Evolutionary conservation across 495 filamentous ascomycete species (phyloP), one percentile per base, ranked within the genome.

Genomic region (Penicillium canariense): DNA sequence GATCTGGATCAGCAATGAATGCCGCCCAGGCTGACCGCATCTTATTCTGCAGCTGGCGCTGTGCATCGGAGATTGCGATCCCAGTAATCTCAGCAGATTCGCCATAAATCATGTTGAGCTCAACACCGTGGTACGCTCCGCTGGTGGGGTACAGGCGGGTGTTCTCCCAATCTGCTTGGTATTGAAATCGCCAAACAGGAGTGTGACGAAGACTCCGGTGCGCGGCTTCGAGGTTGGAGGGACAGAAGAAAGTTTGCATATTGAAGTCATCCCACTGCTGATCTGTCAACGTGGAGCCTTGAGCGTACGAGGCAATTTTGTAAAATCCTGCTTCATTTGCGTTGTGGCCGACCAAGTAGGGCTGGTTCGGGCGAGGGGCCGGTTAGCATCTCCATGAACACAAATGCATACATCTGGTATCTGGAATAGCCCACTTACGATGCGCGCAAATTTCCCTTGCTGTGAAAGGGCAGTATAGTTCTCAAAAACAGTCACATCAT

Each of bases 121-220:
- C 78, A 18, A 53, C 45, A 9, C 69, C 73, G 55, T 84, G 81
- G 55, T 74, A 81, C 1, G 77, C 70, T 3, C 76, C 76, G 35
- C 71, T 75, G 17, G 60, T 64, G 1, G 74, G 73, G 34, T 74
- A 74, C 20, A 82, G 62, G 6, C 62, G 60, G 11, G 72, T 66
- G 55, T 78, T 80, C 1, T 70, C 65, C 63, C 75, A 84, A 43
- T 74, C 71, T 7, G 71, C 78, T 38, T 77, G 73, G 53, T 79
- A 84, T 36, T 77, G 73, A 52, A 77, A 81, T 17, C 72, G 71
- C 78, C 79, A 84, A 12, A 68, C 70, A 0, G 80, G 75, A 12
- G 70, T 66, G 15, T 55, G 59, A 26, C 67, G 56, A 7, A 43
- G 48, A 23, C 61, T 48, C 6, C 70, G 70, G 23, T 64, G 66